phyloP scores from a whole-genome alignment of 306 rosid species.

The Boehmeria nivea region DNA sequence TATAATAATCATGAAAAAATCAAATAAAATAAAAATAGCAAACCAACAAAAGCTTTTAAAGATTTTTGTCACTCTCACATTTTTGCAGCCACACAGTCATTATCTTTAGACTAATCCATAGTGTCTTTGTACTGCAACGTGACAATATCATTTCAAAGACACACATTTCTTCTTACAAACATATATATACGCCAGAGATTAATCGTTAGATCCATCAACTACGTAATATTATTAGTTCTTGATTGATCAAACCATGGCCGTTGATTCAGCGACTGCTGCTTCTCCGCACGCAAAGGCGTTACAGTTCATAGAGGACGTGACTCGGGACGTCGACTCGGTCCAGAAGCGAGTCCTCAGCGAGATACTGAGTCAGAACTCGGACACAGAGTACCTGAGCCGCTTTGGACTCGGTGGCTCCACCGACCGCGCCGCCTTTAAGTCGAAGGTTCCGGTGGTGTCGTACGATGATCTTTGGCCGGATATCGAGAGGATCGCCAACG shows the following conservation, averaged over 20 bases:
- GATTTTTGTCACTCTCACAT: too few relatives aligned
- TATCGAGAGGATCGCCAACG: conserved; percentile 70
- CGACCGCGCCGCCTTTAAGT: conserved; percentile 48
- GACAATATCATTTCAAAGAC: too few relatives aligned
- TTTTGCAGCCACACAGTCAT: too few relatives aligned
- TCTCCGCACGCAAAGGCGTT: conserved; percentile 19
- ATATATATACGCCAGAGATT: too few relatives aligned
- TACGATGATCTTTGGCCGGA: conserved; percentile 73
- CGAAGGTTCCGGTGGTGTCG: conserved; percentile 54
- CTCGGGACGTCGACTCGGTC: conserved; percentile 46
- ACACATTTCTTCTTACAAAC: too few relatives aligned
- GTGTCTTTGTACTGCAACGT: too few relatives aligned
- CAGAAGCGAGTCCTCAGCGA: conserved; percentile 54
- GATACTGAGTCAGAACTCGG: conserved; percentile 46
- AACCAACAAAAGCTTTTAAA: too few relatives aligned
- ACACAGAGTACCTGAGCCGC: conserved; percentile 58
- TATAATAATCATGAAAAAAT: too few relatives aligned
- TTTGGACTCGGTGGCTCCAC: conserved; percentile 43
- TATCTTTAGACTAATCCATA: too few relatives aligned
- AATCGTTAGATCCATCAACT: too few relatives aligned
- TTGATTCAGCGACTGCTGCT: conserved; percentile 26
- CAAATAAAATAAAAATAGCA: too few relatives aligned
- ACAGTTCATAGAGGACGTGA: conserved; percentile 58
- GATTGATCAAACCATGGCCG: conserved; percentile 38
- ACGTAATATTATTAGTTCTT: too few relatives aligned